These are phyloP conservation scores for Rhizopogon sp. DNA, from an alignment of 768 basidiomycete genomes.

Conservation along the genomic window DNA sequence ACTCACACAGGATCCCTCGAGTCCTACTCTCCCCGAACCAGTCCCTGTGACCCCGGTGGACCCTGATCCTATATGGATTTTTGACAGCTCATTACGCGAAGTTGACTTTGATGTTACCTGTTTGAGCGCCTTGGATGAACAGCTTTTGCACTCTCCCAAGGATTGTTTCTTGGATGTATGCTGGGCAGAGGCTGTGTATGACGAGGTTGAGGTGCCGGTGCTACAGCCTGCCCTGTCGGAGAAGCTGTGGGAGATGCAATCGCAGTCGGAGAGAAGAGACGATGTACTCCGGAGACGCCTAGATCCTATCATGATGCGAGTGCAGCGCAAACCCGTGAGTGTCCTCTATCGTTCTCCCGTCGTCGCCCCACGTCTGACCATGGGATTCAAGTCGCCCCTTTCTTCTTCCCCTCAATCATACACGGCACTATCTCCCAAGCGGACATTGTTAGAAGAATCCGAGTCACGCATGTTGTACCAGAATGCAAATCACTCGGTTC, in stretches of 20 bases:
- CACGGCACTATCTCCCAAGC: constrained; percentile 6
- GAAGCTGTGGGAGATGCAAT: not conserved
- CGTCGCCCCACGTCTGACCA: constrained; percentile 5
- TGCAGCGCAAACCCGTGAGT: constrained; percentile 11
- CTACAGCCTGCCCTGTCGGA: not conserved
- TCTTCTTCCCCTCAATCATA: constrained; percentile 9
- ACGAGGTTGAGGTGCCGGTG: constrained; percentile 10
- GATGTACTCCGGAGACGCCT: constrained; percentile 6
- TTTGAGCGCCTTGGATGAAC: constrained; percentile 33
- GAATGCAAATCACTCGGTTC: constrained; percentile 12
- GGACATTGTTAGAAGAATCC: constrained; percentile 5
- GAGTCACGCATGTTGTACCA: constrained; percentile 12
- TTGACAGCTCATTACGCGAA: constrained; percentile 24
- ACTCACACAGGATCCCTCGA: no score
- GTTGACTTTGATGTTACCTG: constrained; percentile 32
- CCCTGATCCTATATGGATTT: not conserved
- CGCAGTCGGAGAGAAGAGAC: not conserved
- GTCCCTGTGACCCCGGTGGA: not conserved
- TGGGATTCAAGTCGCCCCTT: not conserved
- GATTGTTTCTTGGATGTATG: constrained; percentile 37
- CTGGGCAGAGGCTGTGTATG: constrained; percentile 31
- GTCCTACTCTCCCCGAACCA: not conserved
- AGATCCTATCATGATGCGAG: constrained; percentile 12
- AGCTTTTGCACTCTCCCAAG: constrained; percentile 33
- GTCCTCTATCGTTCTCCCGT: not conserved